Base-by-base conservation (phyloP, 306 rosid genomes). In the Sindora glabra region DNA sequence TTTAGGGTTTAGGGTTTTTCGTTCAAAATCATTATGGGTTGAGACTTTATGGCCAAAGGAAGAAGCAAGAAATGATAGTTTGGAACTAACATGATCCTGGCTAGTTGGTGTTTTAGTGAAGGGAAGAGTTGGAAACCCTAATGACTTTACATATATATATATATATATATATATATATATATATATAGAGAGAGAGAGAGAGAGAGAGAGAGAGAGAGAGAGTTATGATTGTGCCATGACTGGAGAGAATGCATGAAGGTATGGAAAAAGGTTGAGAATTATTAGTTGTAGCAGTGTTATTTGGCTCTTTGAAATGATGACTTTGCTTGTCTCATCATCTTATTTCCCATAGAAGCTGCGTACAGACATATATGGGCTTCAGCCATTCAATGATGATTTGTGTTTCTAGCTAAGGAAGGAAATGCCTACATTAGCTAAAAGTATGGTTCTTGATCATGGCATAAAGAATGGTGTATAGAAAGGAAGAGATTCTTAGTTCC, bases 1-100 rank as follows among this genome's bases (percentile, higher is more conserved):
- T 4, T 62, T 72, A 62, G 79, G 83, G 74, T 77, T n/a, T 80
- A 69, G 80, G 79, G 78, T 75, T 81, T 70, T 34, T 13, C 5
- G 24, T 17, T 22, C 12, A 39, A 64, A 63, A 64, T 64, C 38
- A 42, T 60, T 12, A 13, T 62, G 59, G 69, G 23, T n/a, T n/a
- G n/a, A 62, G 58, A 52, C 57, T 65, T n/a, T n/a, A n/a, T n/a
- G n/a, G 69, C 64, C 23, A 68, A 73, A 47, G 45, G 67, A 14
- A 54, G 49, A 68, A 67, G n/a, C n/a, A n/a, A n/a, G n/a, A n/a
- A n/a, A n/a, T n/a, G n/a, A n/a, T n/a, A n/a, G n/a, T n/a, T n/a
- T n/a, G n/a, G n/a, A n/a, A n/a, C n/a, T n/a, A n/a, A n/a, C n/a
- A n/a, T n/a, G n/a, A n/a, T n/a, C n/a, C n/a, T n/a, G n/a, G n/a